Evolutionary conservation across 306 rosid genomes (phyloP).

Genomic region (Glycine tomentella): DNA sequence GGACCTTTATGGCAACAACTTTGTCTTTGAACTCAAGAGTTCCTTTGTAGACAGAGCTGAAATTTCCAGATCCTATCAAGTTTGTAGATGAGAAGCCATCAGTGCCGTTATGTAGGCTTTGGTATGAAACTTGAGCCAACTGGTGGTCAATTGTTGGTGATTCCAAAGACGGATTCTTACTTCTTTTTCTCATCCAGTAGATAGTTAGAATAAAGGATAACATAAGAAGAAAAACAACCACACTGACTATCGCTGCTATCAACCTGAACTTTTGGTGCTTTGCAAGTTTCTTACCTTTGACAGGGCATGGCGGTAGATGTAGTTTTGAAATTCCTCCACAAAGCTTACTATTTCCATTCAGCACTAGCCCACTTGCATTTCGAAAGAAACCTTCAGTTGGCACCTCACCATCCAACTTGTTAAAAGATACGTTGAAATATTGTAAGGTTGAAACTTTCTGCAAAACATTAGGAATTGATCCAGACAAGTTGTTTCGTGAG

Average conservation of each 20-base stretch:
- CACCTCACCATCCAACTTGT: conserved; percentile 55
- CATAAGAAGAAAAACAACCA: conserved; percentile 16
- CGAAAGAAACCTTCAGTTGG: conserved; percentile 49
- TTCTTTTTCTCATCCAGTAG: conserved; percentile 15
- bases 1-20: conserved; percentile 48
- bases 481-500: conserved; percentile 46
- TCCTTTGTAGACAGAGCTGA: conserved; percentile 45
- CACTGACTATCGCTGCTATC: conserved; percentile 11
- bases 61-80: conserved; percentile 39
- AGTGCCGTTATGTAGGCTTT: conserved; percentile 30
- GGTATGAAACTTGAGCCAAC: conserved; percentile 36
- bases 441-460: conserved; percentile 7
- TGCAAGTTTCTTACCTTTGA: conserved; percentile 8
- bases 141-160: background rate
- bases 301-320: conserved; percentile 38
- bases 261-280: conserved; percentile 34
- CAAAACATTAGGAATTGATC: conserved; percentile 48
- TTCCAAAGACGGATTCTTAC: background rate
- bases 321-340: conserved; percentile 47
- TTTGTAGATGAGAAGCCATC: conserved; percentile 29
- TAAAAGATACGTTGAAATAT: conserved; percentile 55
- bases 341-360: conserved; percentile 39
- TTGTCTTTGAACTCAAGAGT: conserved; percentile 28
- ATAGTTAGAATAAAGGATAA: background rate
- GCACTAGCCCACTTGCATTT: conserved; percentile 16